Evolutionary conservation across 2,329 filamentous ascomycete genomes (phyloP).

Genomic region (Cercospora sp.): DNA sequence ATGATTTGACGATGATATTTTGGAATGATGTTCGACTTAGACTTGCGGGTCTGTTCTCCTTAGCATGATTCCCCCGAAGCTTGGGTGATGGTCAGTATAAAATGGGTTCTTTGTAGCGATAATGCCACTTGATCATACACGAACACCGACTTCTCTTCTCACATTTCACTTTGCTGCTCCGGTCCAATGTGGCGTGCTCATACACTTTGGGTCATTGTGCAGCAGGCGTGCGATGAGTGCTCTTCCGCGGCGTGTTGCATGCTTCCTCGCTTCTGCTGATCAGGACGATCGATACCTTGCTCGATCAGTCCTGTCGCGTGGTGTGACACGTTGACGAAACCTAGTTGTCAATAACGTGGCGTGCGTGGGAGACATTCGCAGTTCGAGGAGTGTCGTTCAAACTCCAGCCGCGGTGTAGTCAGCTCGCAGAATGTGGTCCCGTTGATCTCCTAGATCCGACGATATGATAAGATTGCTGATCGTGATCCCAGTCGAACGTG

Average conservation of each 20-base stretch:
- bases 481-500: neutral
- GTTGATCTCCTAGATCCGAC: constrained; percentile 4
- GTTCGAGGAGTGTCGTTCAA: neutral
- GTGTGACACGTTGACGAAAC: neutral
- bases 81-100: neutral
- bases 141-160: neutral
- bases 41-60: neutral
- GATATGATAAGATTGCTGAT: constrained; percentile 5
- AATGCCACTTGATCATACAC: neutral
- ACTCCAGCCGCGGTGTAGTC: neutral
- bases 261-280: neutral
- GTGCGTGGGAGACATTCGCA: neutral
- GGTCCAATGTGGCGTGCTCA: neutral
- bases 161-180: neutral
- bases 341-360: neutral
- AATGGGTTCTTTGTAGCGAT: neutral
- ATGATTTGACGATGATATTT: neutral
- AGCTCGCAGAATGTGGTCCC: neutral
- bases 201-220: neutral
- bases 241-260: neutral
- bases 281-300: neutral
- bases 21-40: neutral
- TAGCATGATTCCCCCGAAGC: neutral
- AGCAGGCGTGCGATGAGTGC: neutral
- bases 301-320: neutral